These are phyloP conservation scores for Scalesia atractyloides DNA, from an alignment of 129 eudicot species.

Conservation along the genomic window DNA sequence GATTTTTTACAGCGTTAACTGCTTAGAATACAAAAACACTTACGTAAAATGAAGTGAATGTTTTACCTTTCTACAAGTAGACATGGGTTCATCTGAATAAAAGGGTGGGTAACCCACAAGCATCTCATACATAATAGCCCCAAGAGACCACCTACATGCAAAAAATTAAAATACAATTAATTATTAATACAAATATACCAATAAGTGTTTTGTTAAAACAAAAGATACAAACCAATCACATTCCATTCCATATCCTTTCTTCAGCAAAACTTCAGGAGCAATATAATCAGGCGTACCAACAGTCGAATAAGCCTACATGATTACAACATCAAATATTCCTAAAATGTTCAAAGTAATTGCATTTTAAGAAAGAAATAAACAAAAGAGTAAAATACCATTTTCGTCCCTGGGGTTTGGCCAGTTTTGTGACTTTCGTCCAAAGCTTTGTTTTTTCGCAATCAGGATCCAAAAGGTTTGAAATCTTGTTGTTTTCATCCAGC, in stretches of 20 bases:
- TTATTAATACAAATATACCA: not conserved
- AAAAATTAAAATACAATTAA: constrained; percentile 1
- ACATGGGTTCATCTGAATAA: constrained; percentile 85
- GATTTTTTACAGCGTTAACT: too few species aligned
- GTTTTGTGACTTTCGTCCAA: too few species aligned
- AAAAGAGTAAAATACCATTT: too few species aligned
- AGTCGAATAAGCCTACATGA: constrained; percentile 76
- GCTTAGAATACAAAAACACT: not conserved
- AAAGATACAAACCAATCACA: constrained; percentile 83
- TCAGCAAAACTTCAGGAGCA: constrained; percentile 95
- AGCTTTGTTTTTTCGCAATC: too few species aligned
- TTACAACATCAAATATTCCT: constrained; percentile 11
- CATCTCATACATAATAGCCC: constrained; percentile 91
- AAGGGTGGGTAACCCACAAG: constrained; percentile 92
- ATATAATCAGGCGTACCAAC: constrained; percentile 49
- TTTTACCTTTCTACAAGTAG: constrained; percentile 78
- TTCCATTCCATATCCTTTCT: constrained; percentile 98
- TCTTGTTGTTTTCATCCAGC: too few species aligned
- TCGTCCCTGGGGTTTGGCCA: too few species aligned
- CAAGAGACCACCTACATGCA: constrained; percentile 76
- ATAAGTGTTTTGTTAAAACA: not conserved
- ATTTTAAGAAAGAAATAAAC: constrained; percentile 14
- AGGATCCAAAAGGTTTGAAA: too few species aligned
- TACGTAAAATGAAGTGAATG: not conserved
- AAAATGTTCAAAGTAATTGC: not conserved